Evolutionary conservation across 306 rosid genomes (phyloP).

Genomic region (Ormosia emarginata): DNA sequence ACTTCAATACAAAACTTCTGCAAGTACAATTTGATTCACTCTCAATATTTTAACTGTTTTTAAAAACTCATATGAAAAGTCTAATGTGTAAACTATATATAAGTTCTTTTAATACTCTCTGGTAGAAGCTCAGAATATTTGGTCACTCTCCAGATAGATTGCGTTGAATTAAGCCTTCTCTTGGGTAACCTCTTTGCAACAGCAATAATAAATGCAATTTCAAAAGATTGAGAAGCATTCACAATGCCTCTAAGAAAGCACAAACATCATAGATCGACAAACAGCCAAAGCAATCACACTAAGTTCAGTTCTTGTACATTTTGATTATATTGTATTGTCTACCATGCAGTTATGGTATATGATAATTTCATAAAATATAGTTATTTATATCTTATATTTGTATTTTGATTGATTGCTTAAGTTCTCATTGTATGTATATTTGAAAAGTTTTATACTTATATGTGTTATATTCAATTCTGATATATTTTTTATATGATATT

Average conservation of each 20-base stretch:
- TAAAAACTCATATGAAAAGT: background rate
- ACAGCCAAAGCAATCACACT: background rate
- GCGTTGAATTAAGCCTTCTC: background rate
- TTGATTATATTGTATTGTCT: background rate
- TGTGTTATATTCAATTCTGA: no score
- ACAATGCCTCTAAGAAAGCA: background rate
- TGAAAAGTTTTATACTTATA: no score
- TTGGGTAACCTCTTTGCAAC: background rate
- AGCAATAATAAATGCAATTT: background rate
- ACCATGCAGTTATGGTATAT: no score
- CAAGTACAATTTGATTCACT: background rate
- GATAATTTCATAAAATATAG: no score
- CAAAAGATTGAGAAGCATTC: constrained; percentile 1
- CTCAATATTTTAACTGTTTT: background rate
- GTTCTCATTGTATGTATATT: no score
- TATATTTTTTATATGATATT: no score
- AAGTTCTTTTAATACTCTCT: background rate
- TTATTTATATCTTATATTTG: no score
- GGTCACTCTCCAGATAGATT: background rate
- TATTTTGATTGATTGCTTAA: no score
- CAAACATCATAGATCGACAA: background rate
- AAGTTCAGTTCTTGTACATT: background rate
- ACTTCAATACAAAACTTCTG: background rate
- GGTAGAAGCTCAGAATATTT: background rate
- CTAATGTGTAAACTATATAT: background rate